Evolutionary conservation across 1,284 basidiomycete species (phyloP), one percentile per base, ranked within the genome.

Genomic region (Trametes sp.): DNA sequence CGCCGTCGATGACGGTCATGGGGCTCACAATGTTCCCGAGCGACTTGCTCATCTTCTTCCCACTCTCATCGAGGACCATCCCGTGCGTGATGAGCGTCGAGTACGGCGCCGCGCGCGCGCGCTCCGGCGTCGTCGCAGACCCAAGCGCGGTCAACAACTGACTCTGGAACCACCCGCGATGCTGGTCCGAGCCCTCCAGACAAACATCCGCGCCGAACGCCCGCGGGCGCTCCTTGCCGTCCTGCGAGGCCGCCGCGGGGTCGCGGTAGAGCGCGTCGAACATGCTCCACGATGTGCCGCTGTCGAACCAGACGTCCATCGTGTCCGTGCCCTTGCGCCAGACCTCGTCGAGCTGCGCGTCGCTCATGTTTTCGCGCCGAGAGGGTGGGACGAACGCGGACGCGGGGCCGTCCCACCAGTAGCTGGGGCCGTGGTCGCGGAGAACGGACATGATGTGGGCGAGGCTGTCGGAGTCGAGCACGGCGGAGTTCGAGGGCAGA

Each of bases 281-380:
- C 77, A 95, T 86, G 1, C 93, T 89, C 98, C 98, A 99, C 1
- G 96, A 95, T 1, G 93, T 90, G 1, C 98, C 98, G 71, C 94
- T 97, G 79, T 99, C 98, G 71, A 99, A 99, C 98, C 98, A 99
- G 4, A 99, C 98, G 74, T 99, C 98, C 85, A 99, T 94, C 0
- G 97, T 99, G 74, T 99, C 98, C 2, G 85, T 88, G 9, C 96
- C 92, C 75, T 94, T 95, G 49, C 79, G 76, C 84, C 90, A 93
- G 4, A 75, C 77, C 51, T 80, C 78, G 44, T 73, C 76, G 14
- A 78, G 74, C 33, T 82, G 69, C 36, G 78, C 73, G 19, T 82
- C 81, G 51, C 81, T 75, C 54, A 70, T 79, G n/a, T 64, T 68
- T 4, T 67, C 79, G 2, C 77, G 74, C 23, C 91, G 78, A 21